Conservation (phyloP, 345 rosid genomes). For the Laguncularia racemosa region DNA sequence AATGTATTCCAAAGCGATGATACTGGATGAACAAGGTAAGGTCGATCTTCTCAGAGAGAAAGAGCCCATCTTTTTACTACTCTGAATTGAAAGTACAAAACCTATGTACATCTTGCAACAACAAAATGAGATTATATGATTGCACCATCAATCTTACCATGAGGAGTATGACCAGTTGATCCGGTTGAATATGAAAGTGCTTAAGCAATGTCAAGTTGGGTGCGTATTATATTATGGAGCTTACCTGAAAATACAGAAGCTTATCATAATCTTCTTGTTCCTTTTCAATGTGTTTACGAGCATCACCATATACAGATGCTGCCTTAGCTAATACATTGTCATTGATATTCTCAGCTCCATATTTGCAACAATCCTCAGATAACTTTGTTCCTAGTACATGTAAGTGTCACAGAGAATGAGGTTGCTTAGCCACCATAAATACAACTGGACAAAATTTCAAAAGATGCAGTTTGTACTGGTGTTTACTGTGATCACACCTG, state of each 20-base stretch:
- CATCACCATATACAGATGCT: conserved; percentile 91
- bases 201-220: background rate
- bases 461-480: conserved; percentile 3
- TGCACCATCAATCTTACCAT: no score
- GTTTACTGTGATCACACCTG: conserved; percentile 40
- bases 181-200: background rate
- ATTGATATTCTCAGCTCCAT: conserved; percentile 78
- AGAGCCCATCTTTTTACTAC: no score
- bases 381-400: conserved; percentile 63
- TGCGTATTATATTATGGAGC: background rate
- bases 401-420: conserved; percentile 7
- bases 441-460: background rate
- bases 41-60: no score
- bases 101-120: no score
- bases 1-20: no score
- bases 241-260: conserved; percentile 70
- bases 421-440: background rate
- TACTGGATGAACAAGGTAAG: no score
- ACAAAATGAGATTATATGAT: no score
- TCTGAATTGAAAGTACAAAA: no score
- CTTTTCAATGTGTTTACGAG: conserved; percentile 77
- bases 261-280: conserved; percentile 82
- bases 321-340: conserved; percentile 80
- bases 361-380: conserved; percentile 76
- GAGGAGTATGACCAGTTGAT: no score